Percentiles rank a stretch among this genome's conserved stretches.
These are phyloP conservation scores for Mycena maculata DNA, from an alignment of 768 basidiomycete genomes.

Conservation along the genomic window DNA sequence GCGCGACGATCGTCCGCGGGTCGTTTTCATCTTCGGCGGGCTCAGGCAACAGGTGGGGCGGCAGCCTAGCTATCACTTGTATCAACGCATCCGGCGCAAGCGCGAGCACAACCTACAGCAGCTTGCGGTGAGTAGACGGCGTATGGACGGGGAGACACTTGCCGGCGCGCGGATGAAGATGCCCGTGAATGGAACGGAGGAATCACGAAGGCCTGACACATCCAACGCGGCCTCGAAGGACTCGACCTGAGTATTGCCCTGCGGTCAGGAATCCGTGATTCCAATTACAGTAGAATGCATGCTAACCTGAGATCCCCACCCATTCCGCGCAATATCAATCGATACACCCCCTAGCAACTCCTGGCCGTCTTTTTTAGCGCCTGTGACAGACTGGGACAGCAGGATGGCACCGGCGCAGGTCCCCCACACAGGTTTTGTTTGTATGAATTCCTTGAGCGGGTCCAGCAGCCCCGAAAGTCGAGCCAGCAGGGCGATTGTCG, in stretches of 20 bases:
- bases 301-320: conserved; percentile 91
- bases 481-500: conserved; percentile 87
- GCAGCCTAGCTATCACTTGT: conserved; percentile 77
- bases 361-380: conserved; percentile 88
- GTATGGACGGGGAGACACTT: conserved; percentile 41
- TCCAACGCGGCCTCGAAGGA: conserved; percentile 87
- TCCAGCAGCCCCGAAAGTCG: conserved; percentile 80
- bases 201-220: conserved; percentile 70
- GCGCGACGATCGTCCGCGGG: conserved; percentile 80
- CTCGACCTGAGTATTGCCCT: conserved; percentile 73
- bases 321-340: conserved; percentile 86
- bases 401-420: conserved; percentile 97
- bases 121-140: conserved; percentile 2
- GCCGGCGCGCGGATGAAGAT: conserved; percentile 97
- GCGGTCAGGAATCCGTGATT: background rate
- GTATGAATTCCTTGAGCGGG: conserved; percentile 82
- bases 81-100: conserved; percentile 70
- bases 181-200: conserved; percentile 75
- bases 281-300: background rate
- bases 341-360: conserved; percentile 86
- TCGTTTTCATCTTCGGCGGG: conserved; percentile 60
- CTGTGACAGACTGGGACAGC: conserved; percentile 77
- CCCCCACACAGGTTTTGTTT: conserved; percentile 87
- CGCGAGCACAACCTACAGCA: conserved; percentile 69
- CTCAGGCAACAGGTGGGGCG: conserved; percentile 61